Conservation (phyloP, 2,329 filamentous ascomycete species). For the Fusarium haematococcum region DNA sequence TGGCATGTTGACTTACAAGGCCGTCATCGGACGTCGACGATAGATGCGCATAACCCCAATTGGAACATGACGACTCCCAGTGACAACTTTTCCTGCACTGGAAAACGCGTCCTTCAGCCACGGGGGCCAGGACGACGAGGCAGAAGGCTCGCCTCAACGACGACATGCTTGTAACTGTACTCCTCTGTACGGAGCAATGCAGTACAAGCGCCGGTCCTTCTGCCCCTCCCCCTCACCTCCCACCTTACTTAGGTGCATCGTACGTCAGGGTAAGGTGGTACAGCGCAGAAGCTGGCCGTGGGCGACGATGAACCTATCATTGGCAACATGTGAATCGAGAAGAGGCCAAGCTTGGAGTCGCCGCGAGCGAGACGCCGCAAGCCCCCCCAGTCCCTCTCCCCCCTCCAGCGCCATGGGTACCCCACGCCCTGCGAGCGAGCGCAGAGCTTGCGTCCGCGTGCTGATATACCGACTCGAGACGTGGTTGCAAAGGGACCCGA, state of each 20-base stretch:
- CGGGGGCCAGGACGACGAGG: conserved; percentile 18
- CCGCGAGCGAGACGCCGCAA: conserved; percentile 32
- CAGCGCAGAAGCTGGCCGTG: conserved; percentile 27
- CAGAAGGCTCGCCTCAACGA: conserved; percentile 24
- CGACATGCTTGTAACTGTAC: conserved; percentile 23
- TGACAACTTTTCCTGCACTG: background rate
- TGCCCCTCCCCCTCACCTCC: conserved; percentile 35
- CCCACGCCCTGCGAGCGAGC: conserved; percentile 33
- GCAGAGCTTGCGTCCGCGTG: conserved; percentile 30
- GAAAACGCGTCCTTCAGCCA: conserved; percentile 13
- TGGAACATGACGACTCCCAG: conserved; percentile 13
- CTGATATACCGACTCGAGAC: conserved; percentile 40
- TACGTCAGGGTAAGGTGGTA: conserved; percentile 34
- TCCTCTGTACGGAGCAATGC: background rate
- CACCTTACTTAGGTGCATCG: conserved; percentile 28
- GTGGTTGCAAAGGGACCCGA: conserved; percentile 10
- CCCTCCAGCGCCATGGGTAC: conserved; percentile 25
- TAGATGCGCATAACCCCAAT: conserved; percentile 24
- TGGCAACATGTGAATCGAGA: conserved; percentile 44
- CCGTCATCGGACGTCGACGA: background rate
- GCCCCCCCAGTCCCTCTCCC: background rate
- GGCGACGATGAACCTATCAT: conserved; percentile 47
- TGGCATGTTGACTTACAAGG: background rate
- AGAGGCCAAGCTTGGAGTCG: conserved; percentile 35
- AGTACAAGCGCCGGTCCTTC: conserved; percentile 20